A percentile compares a stretch with the other conserved stretches of the same genome.
These are phyloP conservation scores for Penicillium nucicola DNA, from an alignment of 495 filamentous ascomycete species.

Conservation along the genomic window DNA sequence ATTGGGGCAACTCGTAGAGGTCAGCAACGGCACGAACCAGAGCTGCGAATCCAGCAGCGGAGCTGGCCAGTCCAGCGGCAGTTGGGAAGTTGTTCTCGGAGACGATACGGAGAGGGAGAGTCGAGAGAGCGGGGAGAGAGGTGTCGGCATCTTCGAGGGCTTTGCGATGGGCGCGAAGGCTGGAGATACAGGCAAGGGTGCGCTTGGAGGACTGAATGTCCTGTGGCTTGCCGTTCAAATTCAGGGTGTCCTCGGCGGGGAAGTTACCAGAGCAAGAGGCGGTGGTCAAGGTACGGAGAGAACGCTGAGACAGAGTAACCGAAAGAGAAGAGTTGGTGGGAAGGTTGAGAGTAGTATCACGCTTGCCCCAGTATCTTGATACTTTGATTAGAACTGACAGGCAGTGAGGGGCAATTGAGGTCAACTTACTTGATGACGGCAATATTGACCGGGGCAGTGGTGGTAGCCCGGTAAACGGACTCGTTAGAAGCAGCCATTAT, in stretches of 20 bases:
- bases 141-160: slow-evolving; percentile 67
- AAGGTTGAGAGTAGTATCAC: slow-evolving; percentile 86
- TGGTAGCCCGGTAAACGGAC: slow-evolving; percentile 80
- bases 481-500: slow-evolving; percentile 46
- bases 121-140: slow-evolving; percentile 72
- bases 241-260: slow-evolving; percentile 67
- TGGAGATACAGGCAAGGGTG: slow-evolving; percentile 85
- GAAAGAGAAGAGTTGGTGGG: slow-evolving; percentile 97
- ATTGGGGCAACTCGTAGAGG: slow-evolving; percentile 77
- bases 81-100: slow-evolving; percentile 99
- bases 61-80: slow-evolving; percentile 90
- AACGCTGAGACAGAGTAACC: slow-evolving; percentile 89
- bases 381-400: slow-evolving; percentile 20
- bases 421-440: slow-evolving; percentile 87
- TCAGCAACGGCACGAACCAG: slow-evolving; percentile 90
- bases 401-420: slow-evolving; percentile 17
- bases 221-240: slow-evolving; percentile 78
- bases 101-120: slow-evolving; percentile 73
- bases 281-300: slow-evolving; percentile 93
- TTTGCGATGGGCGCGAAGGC: slow-evolving; percentile 72
- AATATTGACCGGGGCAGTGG: slow-evolving; percentile 97
- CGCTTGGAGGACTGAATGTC: slow-evolving; percentile 77
- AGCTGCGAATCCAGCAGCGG: slow-evolving; percentile 92
- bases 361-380: slow-evolving; percentile 93
- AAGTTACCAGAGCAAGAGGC: slow-evolving; percentile 83